A percentile compares a stretch with the other conserved stretches of the same genome.
Evolutionary conservation across 169 alveolate genomes (phyloP).

Genomic region (Eimeria acervulina): DNA sequence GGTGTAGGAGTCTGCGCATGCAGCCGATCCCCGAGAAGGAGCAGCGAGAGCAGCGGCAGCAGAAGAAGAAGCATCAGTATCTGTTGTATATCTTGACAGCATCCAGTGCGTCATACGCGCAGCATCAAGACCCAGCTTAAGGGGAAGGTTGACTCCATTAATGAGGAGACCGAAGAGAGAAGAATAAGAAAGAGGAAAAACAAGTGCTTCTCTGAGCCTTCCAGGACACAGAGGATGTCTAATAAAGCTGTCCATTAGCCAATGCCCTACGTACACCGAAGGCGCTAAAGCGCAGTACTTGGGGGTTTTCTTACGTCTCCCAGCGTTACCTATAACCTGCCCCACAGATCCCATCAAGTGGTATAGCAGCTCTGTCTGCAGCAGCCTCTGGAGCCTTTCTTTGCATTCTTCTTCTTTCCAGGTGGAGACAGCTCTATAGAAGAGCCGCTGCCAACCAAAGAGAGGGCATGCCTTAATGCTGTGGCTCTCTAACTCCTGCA

Average conservation of each 20-base stretch:
- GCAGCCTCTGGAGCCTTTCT: slow-evolving; percentile 77
- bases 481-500: slow-evolving; percentile 83
- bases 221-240: slow-evolving; percentile 95
- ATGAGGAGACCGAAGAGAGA: slow-evolving; percentile 90
- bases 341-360: slow-evolving; percentile 91
- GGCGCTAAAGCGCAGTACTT: slow-evolving; percentile 89
- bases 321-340: slow-evolving; percentile 86
- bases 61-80: not conserved
- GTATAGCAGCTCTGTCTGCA: slow-evolving; percentile 89
- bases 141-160: slow-evolving; percentile 93
- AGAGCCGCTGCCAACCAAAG: slow-evolving; percentile 91
- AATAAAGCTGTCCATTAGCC: slow-evolving; percentile 93
- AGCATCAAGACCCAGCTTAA: slow-evolving; percentile 91
- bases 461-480: slow-evolving; percentile 86
- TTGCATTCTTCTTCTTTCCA: slow-evolving; percentile 66
- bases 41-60: not conserved
- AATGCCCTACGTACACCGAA: slow-evolving; percentile 92
- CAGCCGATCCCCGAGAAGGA: not conserved
- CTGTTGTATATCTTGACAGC: slow-evolving; percentile 69
- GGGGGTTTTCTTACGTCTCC: slow-evolving; percentile 76
- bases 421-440: slow-evolving; percentile 85
- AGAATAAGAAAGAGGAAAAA: slow-evolving; percentile 88
- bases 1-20: not conserved
- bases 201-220: slow-evolving; percentile 87
- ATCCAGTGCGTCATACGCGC: slow-evolving; percentile 91